These are phyloP conservation scores for Millerozyma acaciae DNA, from an alignment of 805 yeast genomes.

Conservation along the genomic window DNA sequence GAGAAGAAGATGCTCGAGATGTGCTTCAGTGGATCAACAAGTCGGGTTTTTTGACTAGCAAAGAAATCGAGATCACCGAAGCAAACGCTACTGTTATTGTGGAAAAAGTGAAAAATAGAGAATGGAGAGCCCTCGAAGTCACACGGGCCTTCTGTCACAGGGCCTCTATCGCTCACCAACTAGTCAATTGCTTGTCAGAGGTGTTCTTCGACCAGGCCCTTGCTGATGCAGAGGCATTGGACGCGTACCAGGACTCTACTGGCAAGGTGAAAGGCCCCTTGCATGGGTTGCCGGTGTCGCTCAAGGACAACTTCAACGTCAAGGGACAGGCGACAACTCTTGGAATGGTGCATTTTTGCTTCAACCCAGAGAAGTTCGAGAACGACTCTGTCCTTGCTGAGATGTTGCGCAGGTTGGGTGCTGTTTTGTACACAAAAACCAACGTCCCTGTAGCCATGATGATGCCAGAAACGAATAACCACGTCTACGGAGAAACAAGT, in stretches of 20 bases:
- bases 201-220: constrained; percentile 30
- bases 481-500: constrained; percentile 43
- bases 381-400: constrained; percentile 38
- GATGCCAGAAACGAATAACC: constrained; percentile 44
- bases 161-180: constrained; percentile 56
- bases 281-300: constrained; percentile 28
- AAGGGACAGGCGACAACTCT: constrained; percentile 46
- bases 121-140: constrained; percentile 43
- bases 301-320: constrained; percentile 45
- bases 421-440: constrained; percentile 53
- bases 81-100: constrained; percentile 24
- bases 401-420: constrained; percentile 44
- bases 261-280: constrained; percentile 22
- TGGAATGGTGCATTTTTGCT: constrained; percentile 46
- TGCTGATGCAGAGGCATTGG: constrained; percentile 20
- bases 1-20: too few species aligned
- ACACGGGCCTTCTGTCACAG: constrained; percentile 55
- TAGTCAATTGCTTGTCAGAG: constrained; percentile 39
- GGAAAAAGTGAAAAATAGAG: constrained; percentile 25
- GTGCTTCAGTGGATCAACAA: too few species aligned
- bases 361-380: constrained; percentile 26
- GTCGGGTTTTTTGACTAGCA: constrained; percentile 19
- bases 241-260: constrained; percentile 15
- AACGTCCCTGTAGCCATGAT: constrained; percentile 50
- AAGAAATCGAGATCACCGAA: constrained; percentile 40